Evolutionary conservation across 768 basidiomycete genomes (phyloP).

Genomic region (Trametes cingulata): DNA sequence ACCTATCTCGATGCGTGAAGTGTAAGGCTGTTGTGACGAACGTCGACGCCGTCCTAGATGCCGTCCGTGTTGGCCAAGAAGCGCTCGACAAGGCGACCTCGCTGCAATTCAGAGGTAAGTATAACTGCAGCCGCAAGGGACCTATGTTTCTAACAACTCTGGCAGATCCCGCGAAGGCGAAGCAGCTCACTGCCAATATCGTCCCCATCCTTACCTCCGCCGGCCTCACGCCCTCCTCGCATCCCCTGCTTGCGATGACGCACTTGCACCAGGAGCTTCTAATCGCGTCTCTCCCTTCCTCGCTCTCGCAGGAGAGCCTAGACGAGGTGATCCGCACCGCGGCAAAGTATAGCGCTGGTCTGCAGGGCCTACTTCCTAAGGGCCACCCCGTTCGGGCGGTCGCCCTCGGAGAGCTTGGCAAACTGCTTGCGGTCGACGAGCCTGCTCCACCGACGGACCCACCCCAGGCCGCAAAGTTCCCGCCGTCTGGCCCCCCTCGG

Average conservation of each 20-base stretch:
- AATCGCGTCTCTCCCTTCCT: constrained; percentile 47
- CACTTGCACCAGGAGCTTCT: constrained; percentile 74
- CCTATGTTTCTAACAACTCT: neutral
- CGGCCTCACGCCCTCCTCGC: constrained; percentile 61
- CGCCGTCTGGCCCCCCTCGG: constrained; percentile 66
- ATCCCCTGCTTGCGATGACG: constrained; percentile 75
- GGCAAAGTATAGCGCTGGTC: constrained; percentile 52
- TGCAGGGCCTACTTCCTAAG: constrained; percentile 50
- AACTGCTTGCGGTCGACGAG: constrained; percentile 79
- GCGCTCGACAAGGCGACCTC: constrained; percentile 70
- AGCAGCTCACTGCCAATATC: constrained; percentile 62
- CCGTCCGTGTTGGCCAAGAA: constrained; percentile 68
- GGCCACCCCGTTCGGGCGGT: constrained; percentile 82
- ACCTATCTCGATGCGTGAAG: constrained; percentile 49
- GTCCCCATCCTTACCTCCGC: constrained; percentile 63
- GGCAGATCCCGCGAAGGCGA: constrained; percentile 58
- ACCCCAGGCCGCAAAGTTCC: constrained; percentile 41
- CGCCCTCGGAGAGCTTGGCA: constrained; percentile 77
- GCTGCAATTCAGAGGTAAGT: constrained; percentile 58
- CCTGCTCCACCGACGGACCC: constrained; percentile 41
- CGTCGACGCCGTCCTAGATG: constrained; percentile 60
- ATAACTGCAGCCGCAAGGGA: neutral
- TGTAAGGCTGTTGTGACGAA: constrained; percentile 53
- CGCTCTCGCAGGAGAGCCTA: constrained; percentile 50
- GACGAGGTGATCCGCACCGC: constrained; percentile 64